Percentiles rank a stretch among this genome's conserved stretches.
These are phyloP conservation scores for Eutrema japonicum DNA, from an alignment of 345 rosid genomes.

Conservation along the genomic window DNA sequence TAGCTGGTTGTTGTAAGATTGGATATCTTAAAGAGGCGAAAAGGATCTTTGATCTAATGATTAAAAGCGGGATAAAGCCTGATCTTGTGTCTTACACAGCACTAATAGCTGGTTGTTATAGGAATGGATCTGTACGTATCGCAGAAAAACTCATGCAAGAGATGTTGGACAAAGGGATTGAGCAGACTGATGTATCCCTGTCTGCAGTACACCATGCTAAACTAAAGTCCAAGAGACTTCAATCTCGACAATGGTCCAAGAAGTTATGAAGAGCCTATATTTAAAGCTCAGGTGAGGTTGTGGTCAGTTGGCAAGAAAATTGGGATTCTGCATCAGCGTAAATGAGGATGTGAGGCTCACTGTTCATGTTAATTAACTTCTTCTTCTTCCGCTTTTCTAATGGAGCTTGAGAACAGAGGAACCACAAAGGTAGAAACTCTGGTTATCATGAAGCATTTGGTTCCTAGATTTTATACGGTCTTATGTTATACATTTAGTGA, in stretches of 20 bases:
- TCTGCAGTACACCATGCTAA: conserved; percentile 30
- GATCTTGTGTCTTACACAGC: no score
- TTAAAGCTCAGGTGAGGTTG: conserved; percentile 14
- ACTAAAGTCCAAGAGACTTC: conserved; percentile 33
- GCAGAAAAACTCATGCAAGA: conserved; percentile 42
- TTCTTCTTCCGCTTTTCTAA: neutral
- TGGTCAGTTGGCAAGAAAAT: conserved; percentile 11
- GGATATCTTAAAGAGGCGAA: conserved; percentile 29
- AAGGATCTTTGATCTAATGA: no score
- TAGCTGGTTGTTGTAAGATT: conserved; percentile 48
- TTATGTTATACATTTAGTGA: neutral
- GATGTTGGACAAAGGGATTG: conserved; percentile 47
- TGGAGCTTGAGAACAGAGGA: neutral
- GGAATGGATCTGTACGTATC: no score
- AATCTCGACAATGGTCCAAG: conserved; percentile 8
- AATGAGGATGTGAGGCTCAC: conserved; percentile 16
- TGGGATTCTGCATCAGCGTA: neutral
- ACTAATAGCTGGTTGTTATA: no score
- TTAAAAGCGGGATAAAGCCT: no score
- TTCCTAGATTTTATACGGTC: no score
- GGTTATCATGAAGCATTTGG: no score
- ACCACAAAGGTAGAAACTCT: conserved; percentile 11
- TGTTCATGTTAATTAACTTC: conserved; percentile 10
- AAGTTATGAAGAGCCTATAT: neutral
- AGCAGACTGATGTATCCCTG: conserved; percentile 33